Conservation (phyloP, 805 yeast genomes). For the Candida nitratophila region DNA sequence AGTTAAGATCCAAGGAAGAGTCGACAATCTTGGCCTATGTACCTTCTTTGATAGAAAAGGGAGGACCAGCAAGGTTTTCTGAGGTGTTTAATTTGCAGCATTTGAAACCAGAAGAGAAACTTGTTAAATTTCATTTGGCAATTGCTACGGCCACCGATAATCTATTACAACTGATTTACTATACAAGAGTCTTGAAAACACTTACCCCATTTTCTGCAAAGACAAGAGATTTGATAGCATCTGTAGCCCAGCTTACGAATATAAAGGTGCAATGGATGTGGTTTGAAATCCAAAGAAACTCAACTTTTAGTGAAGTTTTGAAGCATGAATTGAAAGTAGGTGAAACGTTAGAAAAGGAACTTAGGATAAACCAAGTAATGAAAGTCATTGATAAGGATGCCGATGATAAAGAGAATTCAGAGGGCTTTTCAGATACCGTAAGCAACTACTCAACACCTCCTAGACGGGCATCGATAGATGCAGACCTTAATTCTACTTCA, state of each 20-base stretch:
- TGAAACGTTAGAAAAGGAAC: background rate
- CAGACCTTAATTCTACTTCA: background rate
- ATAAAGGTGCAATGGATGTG: constrained; percentile 51
- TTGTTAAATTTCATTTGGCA: constrained; percentile 13
- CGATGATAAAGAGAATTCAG: background rate
- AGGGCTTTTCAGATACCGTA: background rate
- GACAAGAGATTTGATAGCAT: constrained; percentile 42
- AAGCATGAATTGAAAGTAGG: constrained; percentile 1
- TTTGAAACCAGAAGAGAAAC: constrained; percentile 22
- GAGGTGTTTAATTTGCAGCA: background rate
- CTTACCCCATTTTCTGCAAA: constrained; percentile 49
- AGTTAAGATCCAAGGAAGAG: constrained; percentile 9
- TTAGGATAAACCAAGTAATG: background rate
- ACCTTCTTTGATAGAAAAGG: background rate
- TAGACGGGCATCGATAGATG: background rate
- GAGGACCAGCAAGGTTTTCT: background rate
- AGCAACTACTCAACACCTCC: background rate
- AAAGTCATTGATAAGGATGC: background rate
- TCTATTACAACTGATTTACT: constrained; percentile 19
- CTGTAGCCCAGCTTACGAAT: constrained; percentile 39
- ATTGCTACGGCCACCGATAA: constrained; percentile 27
- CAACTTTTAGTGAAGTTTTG: constrained; percentile 10
- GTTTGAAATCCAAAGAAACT: constrained; percentile 42
- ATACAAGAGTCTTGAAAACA: constrained; percentile 29
- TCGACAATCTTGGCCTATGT: background rate